phyloP scores from a whole-genome alignment of 1,139 yeast genomes.

The Candida freyschussii region DNA sequence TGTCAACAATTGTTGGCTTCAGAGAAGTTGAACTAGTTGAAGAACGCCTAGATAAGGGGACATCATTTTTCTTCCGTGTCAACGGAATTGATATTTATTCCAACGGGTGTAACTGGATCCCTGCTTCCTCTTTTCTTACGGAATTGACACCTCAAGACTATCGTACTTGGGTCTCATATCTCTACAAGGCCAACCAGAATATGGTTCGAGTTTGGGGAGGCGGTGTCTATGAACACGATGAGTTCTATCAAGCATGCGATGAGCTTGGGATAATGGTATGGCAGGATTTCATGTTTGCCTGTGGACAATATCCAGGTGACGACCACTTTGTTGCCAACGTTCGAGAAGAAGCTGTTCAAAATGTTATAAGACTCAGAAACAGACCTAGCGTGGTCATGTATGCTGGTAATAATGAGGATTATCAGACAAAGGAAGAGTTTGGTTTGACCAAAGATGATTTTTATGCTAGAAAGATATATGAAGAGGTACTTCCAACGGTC shows the following conservation, averaged over 20 bases:
- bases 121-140: constrained; percentile 13
- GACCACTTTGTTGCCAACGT: constrained; percentile 11
- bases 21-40: constrained; percentile 16
- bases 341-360: constrained; percentile 12
- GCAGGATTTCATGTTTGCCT: constrained; percentile 21
- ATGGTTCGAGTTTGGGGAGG: constrained; percentile 21
- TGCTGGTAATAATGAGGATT: constrained; percentile 21
- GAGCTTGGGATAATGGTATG: constrained; percentile 28
- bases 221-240: constrained; percentile 17
- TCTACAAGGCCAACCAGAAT: constrained; percentile 15
- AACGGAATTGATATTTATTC: constrained; percentile 13
- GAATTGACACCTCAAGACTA: constrained; percentile 11
- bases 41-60: constrained; percentile 9
- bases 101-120: constrained; percentile 21
- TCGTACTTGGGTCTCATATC: constrained; percentile 9
- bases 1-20: constrained; percentile 13
- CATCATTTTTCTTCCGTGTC: constrained; percentile 17
- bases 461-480: constrained; percentile 17
- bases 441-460: constrained; percentile 12
- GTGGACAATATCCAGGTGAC: constrained; percentile 20
- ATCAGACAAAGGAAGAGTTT: constrained; percentile 13
- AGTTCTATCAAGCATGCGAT: constrained; percentile 14
- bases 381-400: constrained; percentile 13
- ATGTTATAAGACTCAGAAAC: constrained; percentile 12
- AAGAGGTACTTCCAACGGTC: constrained; percentile 8